phyloP scores from a whole-genome alignment of 2,329 filamentous ascomycete species.

The Fusarium floridanum region DNA sequence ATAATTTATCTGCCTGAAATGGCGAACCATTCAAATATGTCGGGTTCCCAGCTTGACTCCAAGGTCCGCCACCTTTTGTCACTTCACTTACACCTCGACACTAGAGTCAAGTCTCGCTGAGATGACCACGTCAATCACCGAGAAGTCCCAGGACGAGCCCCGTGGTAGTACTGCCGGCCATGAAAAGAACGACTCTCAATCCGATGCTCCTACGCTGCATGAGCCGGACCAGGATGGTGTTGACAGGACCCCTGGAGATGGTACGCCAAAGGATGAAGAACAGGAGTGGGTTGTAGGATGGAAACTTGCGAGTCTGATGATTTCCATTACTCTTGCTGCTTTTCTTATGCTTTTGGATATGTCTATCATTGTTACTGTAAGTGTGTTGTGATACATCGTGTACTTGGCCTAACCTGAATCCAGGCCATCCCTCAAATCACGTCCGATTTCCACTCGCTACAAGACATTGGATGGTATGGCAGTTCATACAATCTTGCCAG shows the following conservation, averaged over 20 bases:
- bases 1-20: constrained; percentile 9
- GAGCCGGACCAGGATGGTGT: constrained; percentile 24
- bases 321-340: constrained; percentile 55
- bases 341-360: constrained; percentile 65
- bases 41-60: constrained; percentile 12
- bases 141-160: neutral
- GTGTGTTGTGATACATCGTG: constrained; percentile 11
- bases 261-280: constrained; percentile 18
- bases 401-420: neutral
- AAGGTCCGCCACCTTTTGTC: neutral
- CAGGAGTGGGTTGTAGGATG: constrained; percentile 43
- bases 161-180: neutral
- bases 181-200: constrained; percentile 23
- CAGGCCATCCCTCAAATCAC: constrained; percentile 65
- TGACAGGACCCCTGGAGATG: constrained; percentile 15
- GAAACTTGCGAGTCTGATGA: constrained; percentile 53
- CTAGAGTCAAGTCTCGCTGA: neutral
- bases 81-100: neutral
- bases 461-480: constrained; percentile 69
- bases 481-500: constrained; percentile 62
- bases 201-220: constrained; percentile 34
- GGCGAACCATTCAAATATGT: constrained; percentile 20
- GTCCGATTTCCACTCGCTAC: constrained; percentile 61
- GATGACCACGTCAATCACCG: constrained; percentile 10
- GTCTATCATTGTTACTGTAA: constrained; percentile 65